Percentiles rank a stretch among this genome's conserved stretches.
Conservation (phyloP, 768 basidiomycete genomes). For the Tricholoma matsutake region DNA sequence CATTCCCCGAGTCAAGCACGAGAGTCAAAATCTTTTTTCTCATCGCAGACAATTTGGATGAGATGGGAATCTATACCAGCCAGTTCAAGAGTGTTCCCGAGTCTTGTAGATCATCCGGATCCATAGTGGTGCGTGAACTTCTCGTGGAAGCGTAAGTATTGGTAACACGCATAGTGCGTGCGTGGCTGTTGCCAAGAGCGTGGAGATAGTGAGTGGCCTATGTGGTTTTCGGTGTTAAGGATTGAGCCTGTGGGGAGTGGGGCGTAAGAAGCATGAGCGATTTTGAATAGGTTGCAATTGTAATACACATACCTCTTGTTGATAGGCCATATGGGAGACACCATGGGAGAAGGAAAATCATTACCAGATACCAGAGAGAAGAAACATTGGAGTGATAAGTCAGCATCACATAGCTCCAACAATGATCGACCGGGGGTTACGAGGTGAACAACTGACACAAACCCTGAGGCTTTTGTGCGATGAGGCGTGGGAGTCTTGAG, state of each 20-base stretch:
- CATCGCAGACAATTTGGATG: neutral
- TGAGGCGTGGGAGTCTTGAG: conserved; percentile 15
- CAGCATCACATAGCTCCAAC: neutral
- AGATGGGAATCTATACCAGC: neutral
- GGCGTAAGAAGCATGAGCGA: too few relatives aligned
- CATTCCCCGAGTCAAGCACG: conserved; percentile 18
- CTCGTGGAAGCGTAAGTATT: too few relatives aligned
- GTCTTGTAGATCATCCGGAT: too few relatives aligned
- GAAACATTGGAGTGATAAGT: neutral
- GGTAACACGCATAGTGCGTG: too few relatives aligned
- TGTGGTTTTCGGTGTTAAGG: too few relatives aligned
- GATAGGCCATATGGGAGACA: conserved; percentile 40
- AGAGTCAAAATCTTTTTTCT: conserved; percentile 7
- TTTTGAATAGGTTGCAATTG: too few relatives aligned
- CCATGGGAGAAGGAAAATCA: too few relatives aligned
- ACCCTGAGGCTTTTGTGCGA: conserved; percentile 19
- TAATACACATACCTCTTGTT: conserved; percentile 34
- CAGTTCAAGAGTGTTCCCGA: too few relatives aligned
- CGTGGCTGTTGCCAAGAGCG: too few relatives aligned
- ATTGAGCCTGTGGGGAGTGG: too few relatives aligned
- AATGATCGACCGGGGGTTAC: neutral
- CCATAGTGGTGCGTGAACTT: too few relatives aligned
- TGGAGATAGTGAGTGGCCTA: neutral
- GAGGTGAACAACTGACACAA: conserved; percentile 1
- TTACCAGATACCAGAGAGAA: too few relatives aligned